Percentiles rank a stretch among this genome's conserved stretches.
These are phyloP conservation scores for Vigna unguiculata DNA, from an alignment of 306 rosid genomes.

Conservation along the genomic window DNA sequence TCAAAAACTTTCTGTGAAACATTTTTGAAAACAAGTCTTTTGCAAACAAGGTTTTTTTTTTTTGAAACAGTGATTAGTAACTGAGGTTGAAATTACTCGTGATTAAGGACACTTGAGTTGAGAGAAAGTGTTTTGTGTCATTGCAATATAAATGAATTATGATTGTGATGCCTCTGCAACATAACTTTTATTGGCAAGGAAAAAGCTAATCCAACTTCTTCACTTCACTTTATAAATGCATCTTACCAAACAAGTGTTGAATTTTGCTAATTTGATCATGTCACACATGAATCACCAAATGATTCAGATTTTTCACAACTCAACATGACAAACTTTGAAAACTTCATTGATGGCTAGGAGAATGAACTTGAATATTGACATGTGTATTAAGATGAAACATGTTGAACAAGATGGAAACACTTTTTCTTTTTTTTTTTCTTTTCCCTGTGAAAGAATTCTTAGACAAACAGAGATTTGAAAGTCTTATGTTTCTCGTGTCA, in stretches of 20 bases:
- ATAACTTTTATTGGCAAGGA: background rate
- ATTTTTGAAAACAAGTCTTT: too few species aligned
- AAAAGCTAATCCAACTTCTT: background rate
- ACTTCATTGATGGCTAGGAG: background rate
- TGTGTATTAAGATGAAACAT: background rate
- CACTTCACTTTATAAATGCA: background rate
- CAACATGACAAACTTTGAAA: background rate
- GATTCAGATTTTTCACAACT: background rate
- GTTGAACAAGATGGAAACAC: background rate
- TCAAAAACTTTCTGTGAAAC: too few species aligned
- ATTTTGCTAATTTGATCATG: background rate
- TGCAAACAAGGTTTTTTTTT: too few species aligned
- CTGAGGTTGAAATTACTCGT: background rate
- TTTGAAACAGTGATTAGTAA: too few species aligned
- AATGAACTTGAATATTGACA: background rate
- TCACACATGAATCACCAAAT: background rate
- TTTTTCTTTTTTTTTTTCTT: too few species aligned
- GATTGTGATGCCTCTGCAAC: background rate
- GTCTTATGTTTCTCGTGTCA: too few species aligned
- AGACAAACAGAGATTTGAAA: too few species aligned
- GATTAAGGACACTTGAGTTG: background rate
- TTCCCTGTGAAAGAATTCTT: too few species aligned
- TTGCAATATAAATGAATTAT: too few species aligned
- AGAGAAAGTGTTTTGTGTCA: background rate
- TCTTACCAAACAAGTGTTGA: background rate